Percentiles rank a stretch among this genome's conserved stretches.
phyloP scores from a whole-genome alignment of 129 eudicot genomes.

The Helianthus tuberosus region DNA sequence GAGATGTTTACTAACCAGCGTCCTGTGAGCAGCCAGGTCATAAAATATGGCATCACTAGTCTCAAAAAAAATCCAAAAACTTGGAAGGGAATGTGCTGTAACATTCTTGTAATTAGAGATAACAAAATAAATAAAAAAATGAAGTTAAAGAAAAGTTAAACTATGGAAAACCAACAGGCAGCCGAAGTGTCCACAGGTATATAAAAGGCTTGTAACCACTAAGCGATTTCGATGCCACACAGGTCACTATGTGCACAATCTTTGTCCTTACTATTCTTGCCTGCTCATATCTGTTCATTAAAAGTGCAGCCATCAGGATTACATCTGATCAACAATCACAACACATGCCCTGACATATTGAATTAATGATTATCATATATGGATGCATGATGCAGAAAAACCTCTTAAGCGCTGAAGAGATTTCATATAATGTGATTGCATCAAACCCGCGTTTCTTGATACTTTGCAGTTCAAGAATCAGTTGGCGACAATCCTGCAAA shows the following conservation, averaged over 20 bases:
- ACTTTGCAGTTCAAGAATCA: slow-evolving; percentile 39
- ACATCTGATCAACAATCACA: neutral
- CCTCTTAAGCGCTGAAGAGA: slow-evolving; percentile 37
- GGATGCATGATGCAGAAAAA: neutral
- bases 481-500: slow-evolving; percentile 41
- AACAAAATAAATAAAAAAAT: neutral
- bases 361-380: neutral
- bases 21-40: slow-evolving; percentile 36
- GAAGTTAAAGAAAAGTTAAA: neutral
- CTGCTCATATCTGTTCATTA: slow-evolving; percentile 31
- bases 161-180: slow-evolving; percentile 9
- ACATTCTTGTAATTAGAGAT: neutral
- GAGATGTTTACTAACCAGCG: slow-evolving; percentile 19
- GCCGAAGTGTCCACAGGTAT: slow-evolving; percentile 9
- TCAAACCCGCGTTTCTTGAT: slow-evolving; percentile 16
- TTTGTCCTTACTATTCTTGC: slow-evolving; percentile 39
- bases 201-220: slow-evolving; percentile 20
- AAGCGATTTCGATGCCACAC: slow-evolving; percentile 44
- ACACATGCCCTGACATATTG: neutral
- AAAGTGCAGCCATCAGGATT: neutral
- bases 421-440: slow-evolving; percentile 20
- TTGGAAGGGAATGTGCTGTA: slow-evolving; percentile 22
- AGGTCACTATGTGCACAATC: slow-evolving; percentile 37
- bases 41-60: slow-evolving; percentile 25
- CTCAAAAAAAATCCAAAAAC: slow-evolving; percentile 11